A percentile compares a stretch with the other conserved stretches of the same genome.
Conservation (phyloP, 371 early-diverging fungal species). For the Actinomortierella wolfii region DNA sequence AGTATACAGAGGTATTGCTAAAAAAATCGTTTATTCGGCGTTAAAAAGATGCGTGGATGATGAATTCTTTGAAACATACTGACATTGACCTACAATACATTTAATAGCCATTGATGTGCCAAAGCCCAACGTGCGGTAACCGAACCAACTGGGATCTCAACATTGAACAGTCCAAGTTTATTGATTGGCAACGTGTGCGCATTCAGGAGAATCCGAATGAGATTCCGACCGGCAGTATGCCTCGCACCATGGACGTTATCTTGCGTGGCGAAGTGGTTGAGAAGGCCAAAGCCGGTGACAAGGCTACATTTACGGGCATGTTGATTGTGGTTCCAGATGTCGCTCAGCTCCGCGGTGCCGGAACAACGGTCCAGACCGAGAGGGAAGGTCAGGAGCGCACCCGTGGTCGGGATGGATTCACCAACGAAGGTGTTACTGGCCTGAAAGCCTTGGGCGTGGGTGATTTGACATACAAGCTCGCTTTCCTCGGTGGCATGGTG, state of each 20-base stretch:
- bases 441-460: conserved; percentile 88
- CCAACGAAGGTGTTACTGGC: conserved; percentile 86
- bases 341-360: conserved; percentile 76
- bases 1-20: conserved; percentile 86
- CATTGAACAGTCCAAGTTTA: conserved; percentile 89
- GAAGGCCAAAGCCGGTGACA: conserved; percentile 97
- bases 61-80: conserved; percentile 3
- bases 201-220: conserved; percentile 98
- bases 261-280: conserved; percentile 97
- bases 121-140: conserved; percentile 87
- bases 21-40: conserved; percentile 1
- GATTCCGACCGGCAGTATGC: conserved; percentile 98
- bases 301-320: conserved; percentile 91
- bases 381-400: conserved; percentile 62
- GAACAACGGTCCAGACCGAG: conserved; percentile 53
- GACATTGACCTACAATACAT: conserved; percentile 12
- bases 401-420: conserved; percentile 67
- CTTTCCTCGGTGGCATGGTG: conserved; percentile 89
- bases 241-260: conserved; percentile 97
- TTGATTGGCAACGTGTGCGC: conserved; percentile 98
- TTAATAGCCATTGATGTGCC: conserved; percentile 89
- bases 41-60: not conserved
- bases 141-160: conserved; percentile 82
- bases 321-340: conserved; percentile 96
- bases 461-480: conserved; percentile 90